phyloP scores from a whole-genome alignment of 106 monocot species.

The Dioscorea dumetorum region DNA sequence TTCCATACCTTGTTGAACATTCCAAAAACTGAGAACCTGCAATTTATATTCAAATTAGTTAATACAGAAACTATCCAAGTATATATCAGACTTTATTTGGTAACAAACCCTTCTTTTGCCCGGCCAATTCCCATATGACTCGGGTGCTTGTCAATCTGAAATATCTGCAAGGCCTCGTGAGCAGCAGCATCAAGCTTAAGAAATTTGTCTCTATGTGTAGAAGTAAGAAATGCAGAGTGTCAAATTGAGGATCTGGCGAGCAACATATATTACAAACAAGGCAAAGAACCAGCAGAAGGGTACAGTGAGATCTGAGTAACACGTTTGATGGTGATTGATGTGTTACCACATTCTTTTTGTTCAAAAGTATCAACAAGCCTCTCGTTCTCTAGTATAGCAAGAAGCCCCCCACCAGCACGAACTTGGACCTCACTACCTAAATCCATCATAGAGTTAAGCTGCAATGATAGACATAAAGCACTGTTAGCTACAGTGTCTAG shows the following conservation, averaged over 20 bases:
- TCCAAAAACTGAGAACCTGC: constrained; percentile 97
- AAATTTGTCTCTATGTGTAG: constrained; percentile 62
- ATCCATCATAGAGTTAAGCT: constrained; percentile 99
- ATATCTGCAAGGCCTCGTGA: constrained; percentile 91
- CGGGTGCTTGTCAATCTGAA: constrained; percentile 95
- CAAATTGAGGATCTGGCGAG: background rate
- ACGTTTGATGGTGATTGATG: constrained; percentile 73
- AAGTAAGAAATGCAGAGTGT: constrained; percentile 37
- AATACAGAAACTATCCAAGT: constrained; percentile 1
- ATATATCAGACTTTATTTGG: background rate
- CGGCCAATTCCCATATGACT: constrained; percentile 99
- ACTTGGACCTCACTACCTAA: constrained; percentile 92
- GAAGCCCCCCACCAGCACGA: constrained; percentile 89
- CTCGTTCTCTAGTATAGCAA: constrained; percentile 88
- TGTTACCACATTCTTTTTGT: constrained; percentile 54
- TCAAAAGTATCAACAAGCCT: constrained; percentile 79
- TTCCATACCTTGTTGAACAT: constrained; percentile 88
- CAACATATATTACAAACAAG: background rate
- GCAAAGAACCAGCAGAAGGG: constrained; percentile 27
- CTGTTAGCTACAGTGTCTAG: too few relatives aligned
- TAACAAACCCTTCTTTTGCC: constrained; percentile 88
- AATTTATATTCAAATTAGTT: constrained; percentile 7
- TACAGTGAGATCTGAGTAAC: constrained; percentile 89
- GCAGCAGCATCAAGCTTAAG: constrained; percentile 95
- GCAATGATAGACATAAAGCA: constrained; percentile 8